Conservation (phyloP, 2,329 filamentous ascomycete genomes). For the Leptographium lundbergii region DNA sequence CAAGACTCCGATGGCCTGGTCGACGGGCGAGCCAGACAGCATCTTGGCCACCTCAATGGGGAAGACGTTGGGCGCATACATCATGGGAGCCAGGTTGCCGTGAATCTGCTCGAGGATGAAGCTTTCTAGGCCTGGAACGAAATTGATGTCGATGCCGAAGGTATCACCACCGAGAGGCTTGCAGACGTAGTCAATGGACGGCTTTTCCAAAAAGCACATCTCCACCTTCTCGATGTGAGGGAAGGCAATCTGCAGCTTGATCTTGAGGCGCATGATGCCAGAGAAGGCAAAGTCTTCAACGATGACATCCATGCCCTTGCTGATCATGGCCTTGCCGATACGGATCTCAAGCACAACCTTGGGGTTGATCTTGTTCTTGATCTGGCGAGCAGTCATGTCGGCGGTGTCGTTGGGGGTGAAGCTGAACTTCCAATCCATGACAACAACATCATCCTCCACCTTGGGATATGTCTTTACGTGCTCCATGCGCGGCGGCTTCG, state of each 20-base stretch:
- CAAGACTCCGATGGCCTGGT: constrained; percentile 89
- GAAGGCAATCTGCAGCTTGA: constrained; percentile 93
- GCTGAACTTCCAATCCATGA: constrained; percentile 99
- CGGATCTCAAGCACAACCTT: constrained; percentile 93
- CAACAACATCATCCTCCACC: constrained; percentile 83
- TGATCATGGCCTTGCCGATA: constrained; percentile 90
- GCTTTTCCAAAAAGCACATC: constrained; percentile 83
- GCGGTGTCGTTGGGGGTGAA: constrained; percentile 92
- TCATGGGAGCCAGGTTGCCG: constrained; percentile 86
- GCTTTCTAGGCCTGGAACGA: constrained; percentile 83
- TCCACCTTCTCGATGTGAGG: constrained; percentile 92
- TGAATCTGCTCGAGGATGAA: constrained; percentile 98
- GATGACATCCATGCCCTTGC: constrained; percentile 93
- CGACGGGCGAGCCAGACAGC: constrained; percentile 84
- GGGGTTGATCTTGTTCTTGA: constrained; percentile 93
- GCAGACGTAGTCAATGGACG: constrained; percentile 91
- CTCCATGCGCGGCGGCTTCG: constrained; percentile 90
- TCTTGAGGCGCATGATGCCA: constrained; percentile 90
- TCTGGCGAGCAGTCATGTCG: constrained; percentile 79
- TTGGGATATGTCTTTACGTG: constrained; percentile 98
- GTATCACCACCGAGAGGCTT: constrained; percentile 92
- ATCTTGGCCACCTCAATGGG: constrained; percentile 98
- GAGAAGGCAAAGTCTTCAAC: constrained; percentile 97
- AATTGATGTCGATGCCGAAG: constrained; percentile 97
- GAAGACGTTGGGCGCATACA: constrained; percentile 97